A percentile compares a stretch with the other conserved stretches of the same genome.
Conservation (phyloP, 2,329 filamentous ascomycete genomes). For the Fusarium camptoceras region DNA sequence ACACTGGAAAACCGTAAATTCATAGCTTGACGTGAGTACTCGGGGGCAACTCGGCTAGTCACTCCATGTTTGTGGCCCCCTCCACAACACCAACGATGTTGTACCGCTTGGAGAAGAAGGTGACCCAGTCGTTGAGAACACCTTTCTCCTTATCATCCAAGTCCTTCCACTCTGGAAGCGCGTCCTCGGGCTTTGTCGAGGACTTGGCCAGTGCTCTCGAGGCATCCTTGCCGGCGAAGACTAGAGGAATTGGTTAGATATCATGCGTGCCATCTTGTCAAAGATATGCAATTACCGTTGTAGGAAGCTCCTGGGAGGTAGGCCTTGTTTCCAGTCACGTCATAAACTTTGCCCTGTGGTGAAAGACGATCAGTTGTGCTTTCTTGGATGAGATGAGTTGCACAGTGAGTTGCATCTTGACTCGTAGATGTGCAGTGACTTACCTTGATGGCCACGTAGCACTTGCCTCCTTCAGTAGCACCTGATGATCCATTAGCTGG, state of each 20-base stretch:
- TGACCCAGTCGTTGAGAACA: conserved; percentile 90
- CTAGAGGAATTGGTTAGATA: conserved; percentile 59
- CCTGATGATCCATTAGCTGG: conserved; percentile 60
- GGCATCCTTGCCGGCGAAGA: conserved; percentile 95
- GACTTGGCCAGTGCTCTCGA: conserved; percentile 91
- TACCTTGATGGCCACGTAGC: conserved; percentile 78
- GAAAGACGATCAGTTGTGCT: conserved; percentile 23
- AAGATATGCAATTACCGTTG: conserved; percentile 68
- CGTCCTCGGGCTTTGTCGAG: conserved; percentile 87
- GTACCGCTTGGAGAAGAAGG: conserved; percentile 97
- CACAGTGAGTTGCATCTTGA: conserved; percentile 3
- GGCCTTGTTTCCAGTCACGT: conserved; percentile 89
- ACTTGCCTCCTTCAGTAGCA: conserved; percentile 69
- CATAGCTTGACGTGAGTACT: conserved; percentile 40
- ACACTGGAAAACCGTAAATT: conserved; percentile 8
- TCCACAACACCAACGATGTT: conserved; percentile 82
- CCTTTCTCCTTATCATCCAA: conserved; percentile 87
- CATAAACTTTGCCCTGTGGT: conserved; percentile 86
- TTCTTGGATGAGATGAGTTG: conserved; percentile 3
- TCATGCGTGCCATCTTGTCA: not conserved
- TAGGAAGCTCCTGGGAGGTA: conserved; percentile 88
- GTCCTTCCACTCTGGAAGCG: conserved; percentile 83
- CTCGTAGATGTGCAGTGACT: conserved; percentile 6
- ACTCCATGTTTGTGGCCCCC: conserved; percentile 68
- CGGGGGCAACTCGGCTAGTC: conserved; percentile 43